Conservation (phyloP, 768 basidiomycete species). For the Mycena crocata region DNA sequence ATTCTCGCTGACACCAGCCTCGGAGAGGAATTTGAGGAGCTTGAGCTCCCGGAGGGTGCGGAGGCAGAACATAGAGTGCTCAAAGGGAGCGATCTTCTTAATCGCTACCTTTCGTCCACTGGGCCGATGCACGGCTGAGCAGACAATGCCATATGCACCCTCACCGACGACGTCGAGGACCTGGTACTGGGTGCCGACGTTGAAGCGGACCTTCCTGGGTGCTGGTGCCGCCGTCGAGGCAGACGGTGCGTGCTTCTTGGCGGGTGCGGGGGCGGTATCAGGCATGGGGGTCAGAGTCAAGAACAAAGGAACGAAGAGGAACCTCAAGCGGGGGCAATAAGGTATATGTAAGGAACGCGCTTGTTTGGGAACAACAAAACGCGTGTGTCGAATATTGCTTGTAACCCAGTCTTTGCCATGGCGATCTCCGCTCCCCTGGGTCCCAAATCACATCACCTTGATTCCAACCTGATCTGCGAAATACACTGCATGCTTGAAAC, state of each 20-base stretch:
- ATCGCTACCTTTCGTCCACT: slow-evolving; percentile 94
- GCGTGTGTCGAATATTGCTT: slow-evolving; percentile 18
- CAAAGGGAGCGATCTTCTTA: slow-evolving; percentile 96
- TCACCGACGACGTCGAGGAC: slow-evolving; percentile 90
- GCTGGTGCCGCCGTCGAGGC: slow-evolving; percentile 60
- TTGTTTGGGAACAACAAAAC: slow-evolving; percentile 29
- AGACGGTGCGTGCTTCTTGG: slow-evolving; percentile 52
- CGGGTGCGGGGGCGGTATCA: slow-evolving; percentile 29
- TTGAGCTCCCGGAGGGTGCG: slow-evolving; percentile 91
- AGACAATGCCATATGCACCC: slow-evolving; percentile 95
- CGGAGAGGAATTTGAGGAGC: slow-evolving; percentile 84
- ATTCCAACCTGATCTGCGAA: slow-evolving; percentile 13
- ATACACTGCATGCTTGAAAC: slow-evolving; percentile 19
- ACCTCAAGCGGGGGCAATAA: neutral
- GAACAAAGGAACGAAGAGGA: slow-evolving; percentile 12
- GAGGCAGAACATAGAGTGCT: slow-evolving; percentile 95
- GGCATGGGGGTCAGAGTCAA: slow-evolving; percentile 30
- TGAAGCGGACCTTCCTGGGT: slow-evolving; percentile 89
- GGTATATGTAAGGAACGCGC: slow-evolving; percentile 30
- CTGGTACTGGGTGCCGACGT: slow-evolving; percentile 88
- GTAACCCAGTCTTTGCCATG: slow-evolving; percentile 19
- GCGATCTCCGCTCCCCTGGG: slow-evolving; percentile 20
- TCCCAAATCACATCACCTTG: slow-evolving; percentile 11
- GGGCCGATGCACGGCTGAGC: slow-evolving; percentile 89
- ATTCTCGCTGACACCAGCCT: slow-evolving; percentile 78